Percentiles rank a stretch among this genome's conserved stretches.
These are phyloP conservation scores for Bruguiera hainesii DNA, from an alignment of 441 rosid species.

Conservation along the genomic window DNA sequence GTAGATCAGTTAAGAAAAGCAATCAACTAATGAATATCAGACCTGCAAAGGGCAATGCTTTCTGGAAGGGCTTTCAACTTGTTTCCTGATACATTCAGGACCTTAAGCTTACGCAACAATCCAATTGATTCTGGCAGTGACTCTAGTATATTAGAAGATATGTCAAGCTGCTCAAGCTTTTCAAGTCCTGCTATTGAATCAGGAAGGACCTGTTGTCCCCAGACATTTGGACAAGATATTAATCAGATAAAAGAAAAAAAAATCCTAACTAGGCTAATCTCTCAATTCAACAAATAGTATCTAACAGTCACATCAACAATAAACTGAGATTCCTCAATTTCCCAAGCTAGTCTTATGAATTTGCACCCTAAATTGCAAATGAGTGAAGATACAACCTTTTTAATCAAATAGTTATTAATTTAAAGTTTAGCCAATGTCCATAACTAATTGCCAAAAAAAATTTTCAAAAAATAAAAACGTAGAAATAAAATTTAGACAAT, in stretches of 20 bases:
- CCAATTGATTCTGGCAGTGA: conserved; percentile 78
- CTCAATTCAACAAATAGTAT: neutral
- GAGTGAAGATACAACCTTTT: neutral
- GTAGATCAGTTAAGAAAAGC: conserved; percentile 5
- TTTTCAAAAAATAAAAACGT: no score
- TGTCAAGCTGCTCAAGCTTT: conserved; percentile 61
- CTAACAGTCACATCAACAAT: neutral
- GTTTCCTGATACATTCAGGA: conserved; percentile 65
- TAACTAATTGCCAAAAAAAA: no score
- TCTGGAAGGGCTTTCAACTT: conserved; percentile 66
- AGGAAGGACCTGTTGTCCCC: conserved; percentile 56
- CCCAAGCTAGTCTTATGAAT: neutral
- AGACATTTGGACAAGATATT: conserved; percentile 10
- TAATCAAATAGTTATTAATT: neutral
- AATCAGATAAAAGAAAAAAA: neutral
- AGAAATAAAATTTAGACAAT: neutral
- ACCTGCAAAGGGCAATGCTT: conserved; percentile 74
- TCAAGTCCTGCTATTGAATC: conserved; percentile 69
- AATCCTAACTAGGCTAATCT: conserved; percentile 8
- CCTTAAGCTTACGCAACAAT: conserved; percentile 52
- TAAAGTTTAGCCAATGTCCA: no score
- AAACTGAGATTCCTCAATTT: neutral
- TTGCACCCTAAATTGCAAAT: neutral
- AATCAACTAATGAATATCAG: conserved; percentile 27
- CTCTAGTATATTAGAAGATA: conserved; percentile 63